Base-by-base conservation (phyloP, 2,329 filamentous ascomycete species). In the Penicillium sp. region DNA sequence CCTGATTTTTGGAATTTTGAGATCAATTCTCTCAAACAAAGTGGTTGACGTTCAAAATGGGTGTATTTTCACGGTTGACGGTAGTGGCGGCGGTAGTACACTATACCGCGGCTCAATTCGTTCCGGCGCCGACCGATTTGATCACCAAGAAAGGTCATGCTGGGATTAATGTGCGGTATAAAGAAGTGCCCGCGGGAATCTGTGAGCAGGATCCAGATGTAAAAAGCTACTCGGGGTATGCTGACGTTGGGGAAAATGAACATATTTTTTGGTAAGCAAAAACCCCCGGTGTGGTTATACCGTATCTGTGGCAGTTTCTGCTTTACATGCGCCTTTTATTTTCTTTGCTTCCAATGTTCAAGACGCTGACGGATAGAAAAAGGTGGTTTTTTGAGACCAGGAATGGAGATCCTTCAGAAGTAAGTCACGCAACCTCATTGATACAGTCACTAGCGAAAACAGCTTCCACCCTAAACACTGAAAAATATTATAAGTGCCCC, bases 181-280 rank as follows among this genome's bases (percentile, higher is more conserved):
- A 63, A 14, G 53, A 60, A 29, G 60, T 63, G 6, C 59, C 59
- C 6, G 37, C 57, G 27, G 61, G 61, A 1, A 63, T 63, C 18
- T 63, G 61, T 14, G 61, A 63, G 47, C 59, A 61, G 25, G 61
- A 63, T 35, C 55, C 61, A 2, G 57, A 56, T 49, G 59, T 63
- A 9, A 63, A 63, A 40, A 63, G 61, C 20, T 62, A 62, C 45
- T 63, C 61, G 15, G 61, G 61, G 11, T 63, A 63, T 33, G 61
- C 61, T 4, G 61, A 63, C 59, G 59, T 62, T 25, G 52, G 50
- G 15, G 53, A 63, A 14, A 42, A 62, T 47, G 55, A 63, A 35
- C 61, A 63, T 44, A 63, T 63, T 40, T 63, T 63, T 45, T 63
- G 61, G 61, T 60, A 51, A 51, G 49, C 7, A 11, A 14, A 12